Evolutionary conservation across 1,284 basidiomycete genomes (phyloP).

Genomic region (Irpex lacteus): DNA sequence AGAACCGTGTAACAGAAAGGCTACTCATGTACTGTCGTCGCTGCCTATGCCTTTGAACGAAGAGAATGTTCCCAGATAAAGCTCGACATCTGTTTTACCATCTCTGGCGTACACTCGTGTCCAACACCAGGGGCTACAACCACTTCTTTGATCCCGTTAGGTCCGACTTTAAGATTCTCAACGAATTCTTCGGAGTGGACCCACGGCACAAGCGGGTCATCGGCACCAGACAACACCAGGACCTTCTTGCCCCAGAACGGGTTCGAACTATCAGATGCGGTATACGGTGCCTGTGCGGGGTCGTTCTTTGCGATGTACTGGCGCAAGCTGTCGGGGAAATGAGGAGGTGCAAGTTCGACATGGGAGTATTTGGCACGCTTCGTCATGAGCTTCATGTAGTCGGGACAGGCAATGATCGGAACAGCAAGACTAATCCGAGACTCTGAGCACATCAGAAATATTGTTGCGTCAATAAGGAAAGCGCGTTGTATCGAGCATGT

Average conservation of each 20-base stretch:
- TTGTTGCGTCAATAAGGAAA: background rate
- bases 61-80: slow-evolving; percentile 34
- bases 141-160: slow-evolving; percentile 41
- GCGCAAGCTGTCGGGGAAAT: slow-evolving; percentile 8
- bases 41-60: background rate
- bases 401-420: slow-evolving; percentile 14
- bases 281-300: slow-evolving; percentile 8
- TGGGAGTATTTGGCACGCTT: slow-evolving; percentile 8
- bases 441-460: slow-evolving; percentile 1
- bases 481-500: background rate
- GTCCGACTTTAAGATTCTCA: slow-evolving; percentile 43
- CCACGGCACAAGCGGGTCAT: slow-evolving; percentile 55
- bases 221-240: slow-evolving; percentile 56
- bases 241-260: slow-evolving; percentile 66
- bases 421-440: slow-evolving; percentile 8
- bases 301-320: slow-evolving; percentile 8
- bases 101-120: slow-evolving; percentile 46
- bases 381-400: slow-evolving; percentile 13
- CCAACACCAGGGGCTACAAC: slow-evolving; percentile 42
- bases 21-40: background rate
- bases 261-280: slow-evolving; percentile 30
- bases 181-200: slow-evolving; percentile 44
- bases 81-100: slow-evolving; percentile 39
- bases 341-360: slow-evolving; percentile 10
- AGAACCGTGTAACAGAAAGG: too few relatives aligned